phyloP scores from a whole-genome alignment of 495 filamentous ascomycete genomes.

The Annulohypoxylon stygium region DNA sequence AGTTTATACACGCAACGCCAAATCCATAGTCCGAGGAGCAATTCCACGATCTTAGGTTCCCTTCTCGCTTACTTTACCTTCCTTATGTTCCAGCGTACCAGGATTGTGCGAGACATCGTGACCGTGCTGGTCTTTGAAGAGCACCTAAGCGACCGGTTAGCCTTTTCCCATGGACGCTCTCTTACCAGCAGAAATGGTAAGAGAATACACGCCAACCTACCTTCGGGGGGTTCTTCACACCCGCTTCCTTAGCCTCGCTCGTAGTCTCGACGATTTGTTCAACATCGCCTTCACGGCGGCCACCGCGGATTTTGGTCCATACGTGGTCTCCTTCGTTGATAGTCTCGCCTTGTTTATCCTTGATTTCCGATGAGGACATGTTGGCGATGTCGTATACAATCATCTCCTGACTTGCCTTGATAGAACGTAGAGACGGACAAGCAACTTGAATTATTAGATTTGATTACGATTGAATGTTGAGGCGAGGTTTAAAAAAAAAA shows the following conservation, averaged over 20 bases:
- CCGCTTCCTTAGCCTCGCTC: conserved; percentile 53
- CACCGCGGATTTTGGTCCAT: conserved; percentile 53
- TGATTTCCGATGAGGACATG: conserved; percentile 32
- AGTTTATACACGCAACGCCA: neutral
- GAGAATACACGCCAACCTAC: conserved; percentile 30
- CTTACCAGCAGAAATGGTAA: neutral
- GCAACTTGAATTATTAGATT: no score
- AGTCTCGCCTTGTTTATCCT: conserved; percentile 53
- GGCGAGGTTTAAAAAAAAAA: neutral
- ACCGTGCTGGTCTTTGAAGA: conserved; percentile 56
- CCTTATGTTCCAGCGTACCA: conserved; percentile 46
- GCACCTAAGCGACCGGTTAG: conserved; percentile 37
- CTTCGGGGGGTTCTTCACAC: conserved; percentile 61
- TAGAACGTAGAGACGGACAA: no score
- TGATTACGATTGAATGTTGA: neutral
- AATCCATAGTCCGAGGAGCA: neutral
- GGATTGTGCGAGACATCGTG: conserved; percentile 56
- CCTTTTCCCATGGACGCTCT: no score
- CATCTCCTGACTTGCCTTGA: no score
- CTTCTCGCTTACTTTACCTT: conserved; percentile 2
- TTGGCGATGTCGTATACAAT: neutral
- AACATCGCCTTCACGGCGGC: conserved; percentile 54
- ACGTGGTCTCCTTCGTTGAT: conserved; percentile 57
- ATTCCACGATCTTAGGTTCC: neutral
- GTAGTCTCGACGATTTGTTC: conserved; percentile 54